Evolutionary conservation across 768 basidiomycete species (phyloP), one percentile per base, ranked within the genome.

Genomic region (Podaxis pistillaris): DNA sequence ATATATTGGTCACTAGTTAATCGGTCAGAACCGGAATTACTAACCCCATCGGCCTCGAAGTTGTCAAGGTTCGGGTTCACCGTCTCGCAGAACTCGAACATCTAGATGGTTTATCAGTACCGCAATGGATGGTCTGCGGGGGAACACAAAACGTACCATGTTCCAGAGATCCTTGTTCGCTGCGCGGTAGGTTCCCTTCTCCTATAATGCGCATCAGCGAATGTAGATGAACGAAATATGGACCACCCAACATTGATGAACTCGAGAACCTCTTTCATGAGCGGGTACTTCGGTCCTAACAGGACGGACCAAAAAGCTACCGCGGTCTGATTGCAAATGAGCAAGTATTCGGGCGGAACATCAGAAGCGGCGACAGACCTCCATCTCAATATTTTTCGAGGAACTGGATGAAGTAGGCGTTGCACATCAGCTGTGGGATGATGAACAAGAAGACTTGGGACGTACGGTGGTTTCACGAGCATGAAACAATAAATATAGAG

Each of bases 141-240:
- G 30, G 37, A 2, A 13, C 51, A 19, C 62, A 49, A 5, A 46
- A 75, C 80, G 13, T 63, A 90, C 91, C 92, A 94, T 94, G 61
- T 74, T 83, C 93, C 93, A 95, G 8, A 93, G 75, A 74, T 95
- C 93, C 69, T 91, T 91, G 73, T 92, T 94, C 13, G 87, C 85
- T 0, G 87, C 89, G 69, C 88, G 93, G 74, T 91, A 92, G 3
- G 76, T 80, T 6, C 81, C 83, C 63, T 84, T 78, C 65, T 83
- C 78, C 77, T 82, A 63, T 62, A 37, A 30, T 59, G 46, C 7
- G 17, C n/a, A 75, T 58, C 60, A 55, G 60, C 50, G 46, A 46
- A 44, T 26, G 33, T 22, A 22, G 12, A 40, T 52, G 53, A 22
- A 15, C 52, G 40, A 30, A n/a, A 15, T 41, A 30, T 4, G 38